Evolutionary conservation across 192 early-diverging fungal species (phyloP).

Genomic region (Umbelopsis ramanniana): DNA sequence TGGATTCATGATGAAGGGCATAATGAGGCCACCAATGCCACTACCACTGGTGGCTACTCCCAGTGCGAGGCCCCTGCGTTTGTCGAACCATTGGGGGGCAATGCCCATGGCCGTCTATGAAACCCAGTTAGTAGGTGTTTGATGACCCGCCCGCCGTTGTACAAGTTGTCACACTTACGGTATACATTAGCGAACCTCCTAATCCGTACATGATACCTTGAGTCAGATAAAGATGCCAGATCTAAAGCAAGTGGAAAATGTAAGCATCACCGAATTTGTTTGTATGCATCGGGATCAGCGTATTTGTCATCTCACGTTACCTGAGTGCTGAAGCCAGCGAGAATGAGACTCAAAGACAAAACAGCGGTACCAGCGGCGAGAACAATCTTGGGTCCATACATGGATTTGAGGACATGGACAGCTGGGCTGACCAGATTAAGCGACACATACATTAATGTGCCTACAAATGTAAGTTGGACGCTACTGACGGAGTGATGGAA

Average conservation of each 20-base stretch:
- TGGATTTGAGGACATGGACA: conserved; percentile 25
- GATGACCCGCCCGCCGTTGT: not conserved
- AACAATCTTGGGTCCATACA: conserved; percentile 19
- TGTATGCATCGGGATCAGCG: not conserved
- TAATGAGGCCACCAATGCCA: conserved; percentile 72
- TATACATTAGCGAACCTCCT: conserved; percentile 40
- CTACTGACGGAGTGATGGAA: conserved; percentile 26
- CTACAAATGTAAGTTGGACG: conserved; percentile 35
- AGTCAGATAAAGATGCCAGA: conserved; percentile 63
- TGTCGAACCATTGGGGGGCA: conserved; percentile 63
- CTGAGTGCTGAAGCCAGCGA: conserved; percentile 29
- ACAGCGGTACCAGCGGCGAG: conserved; percentile 22
- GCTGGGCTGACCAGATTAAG: conserved; percentile 28
- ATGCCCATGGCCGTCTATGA: conserved; percentile 31
- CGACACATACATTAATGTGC: conserved; percentile 22
- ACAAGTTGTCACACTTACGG: conserved; percentile 27
- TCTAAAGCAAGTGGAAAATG: conserved; percentile 40
- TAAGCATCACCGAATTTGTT: not conserved
- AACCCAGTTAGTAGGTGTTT: not conserved
- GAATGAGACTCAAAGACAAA: conserved; percentile 22
- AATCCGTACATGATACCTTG: conserved; percentile 62
- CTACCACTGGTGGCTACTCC: conserved; percentile 65
- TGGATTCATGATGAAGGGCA: conserved; percentile 60
- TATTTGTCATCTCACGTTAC: not conserved
- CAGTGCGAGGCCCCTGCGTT: conserved; percentile 55